Base-by-base conservation (phyloP, 768 basidiomycete genomes). In the Tulasnella sp. region DNA sequence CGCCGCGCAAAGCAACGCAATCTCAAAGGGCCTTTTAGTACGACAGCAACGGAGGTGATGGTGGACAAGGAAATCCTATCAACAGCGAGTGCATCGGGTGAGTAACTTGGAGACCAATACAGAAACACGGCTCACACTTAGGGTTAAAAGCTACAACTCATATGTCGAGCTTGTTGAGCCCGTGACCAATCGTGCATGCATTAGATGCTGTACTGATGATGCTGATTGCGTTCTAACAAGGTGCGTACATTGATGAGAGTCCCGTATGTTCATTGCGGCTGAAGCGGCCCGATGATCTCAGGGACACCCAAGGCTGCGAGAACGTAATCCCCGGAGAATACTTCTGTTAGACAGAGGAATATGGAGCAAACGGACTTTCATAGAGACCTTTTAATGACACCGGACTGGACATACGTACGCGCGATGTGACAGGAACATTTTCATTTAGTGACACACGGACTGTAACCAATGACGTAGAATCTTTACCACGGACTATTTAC, bases 161-260 rank as follows among this genome's bases (percentile, higher is more conserved):
- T 80, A 80, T 37, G 80, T 80, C 16, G 80, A 80, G 75, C 50
- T 80, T 5, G 37, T 80, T 16, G 80, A 80, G 24, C 80, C 80
- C n/a, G 1, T 34, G 40, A 75, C 2, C 9, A 28, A 42, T 37
- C 28, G 80, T 18, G 80, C 75, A 11, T 80, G 80, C 76, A 76
- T 80, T 60, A 48, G 60, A 20, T 80, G 80, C 75, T 80, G 80
- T 75, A 50, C 79, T 18, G 80, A 80, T 24, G 44, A 4, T 14
- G 76, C 31, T 34, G 80, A 80, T 48, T 80, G 80, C 41, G 77
- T 9, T 58, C 9, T 80, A 3, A 40, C 75, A 24, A 64, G 42
- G 80, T 80, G 42, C 41, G 80, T 41, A 22, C 18, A 20, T 73
- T 48, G 44, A 40, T 73, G 28, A 20, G n/a, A 24, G n/a, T 76